Evolutionary conservation across 2,329 filamentous ascomycete species (phyloP), one percentile per base, ranked within the genome.

Genomic region (Neopestalotiopsis rosae): DNA sequence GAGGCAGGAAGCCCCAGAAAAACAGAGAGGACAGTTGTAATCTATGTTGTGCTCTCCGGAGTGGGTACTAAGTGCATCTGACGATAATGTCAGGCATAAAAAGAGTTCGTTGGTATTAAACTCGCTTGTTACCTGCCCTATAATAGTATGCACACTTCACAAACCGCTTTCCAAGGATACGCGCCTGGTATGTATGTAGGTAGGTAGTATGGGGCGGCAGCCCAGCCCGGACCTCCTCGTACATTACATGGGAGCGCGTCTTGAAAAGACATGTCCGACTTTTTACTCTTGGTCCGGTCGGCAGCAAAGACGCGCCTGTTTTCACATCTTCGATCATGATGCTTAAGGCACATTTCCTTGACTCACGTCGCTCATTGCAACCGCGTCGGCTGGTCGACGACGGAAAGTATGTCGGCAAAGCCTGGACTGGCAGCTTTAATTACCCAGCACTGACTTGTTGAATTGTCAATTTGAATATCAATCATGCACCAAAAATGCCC

Each of bases 251-350:
- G 34, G 57, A 59, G 57, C 57, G 57, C 57, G 57, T 59, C 17
- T 7, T 52, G 12, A 30, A 59, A 59, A 30, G 24, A 59, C 57
- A 59, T 59, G 57, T 59, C 20, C 57, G 57, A 59, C 57, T 59
- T 59, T 59, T 28, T 52, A n/a, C 45, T 17, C 45, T 52, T 24
- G 17, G n/a, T 17, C 45, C 45, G 20, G 17, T 9, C 57, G 20
- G 34, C 6, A 7, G 10, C 6, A 17, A 12, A 59, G 57, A 30
- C 57, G 57, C 57, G 57, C 20, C 57, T 59, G 57, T 30, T 24
- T 28, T 28, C 20, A 28, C 13, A 9, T 20, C 57, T 12, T 59
- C 12, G 57, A 10, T 38, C 34, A 59, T 59, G 45, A 52, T 52
- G 45, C 45, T 59, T 34, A 13, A 59, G 57, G 20, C 57, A 24